Percentiles rank a stretch among this genome's conserved stretches.
Evolutionary conservation across 371 early-diverging fungal species (phyloP).

Genomic region (Coemansia sp.): DNA sequence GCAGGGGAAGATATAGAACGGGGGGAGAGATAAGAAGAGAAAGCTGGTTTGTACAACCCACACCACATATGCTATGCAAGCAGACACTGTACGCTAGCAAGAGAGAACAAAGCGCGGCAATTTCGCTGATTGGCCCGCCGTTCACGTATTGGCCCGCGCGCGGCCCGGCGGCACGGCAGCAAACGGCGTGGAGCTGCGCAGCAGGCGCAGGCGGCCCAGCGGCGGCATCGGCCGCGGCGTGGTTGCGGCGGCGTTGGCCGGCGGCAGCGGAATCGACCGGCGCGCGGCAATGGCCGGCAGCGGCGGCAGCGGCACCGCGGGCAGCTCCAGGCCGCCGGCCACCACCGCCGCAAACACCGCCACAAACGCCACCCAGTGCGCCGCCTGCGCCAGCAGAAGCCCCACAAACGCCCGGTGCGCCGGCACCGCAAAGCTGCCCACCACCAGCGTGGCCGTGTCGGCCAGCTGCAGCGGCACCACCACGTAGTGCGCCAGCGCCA

Average conservation of each 20-base stretch:
- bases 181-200: slow-evolving; percentile 31
- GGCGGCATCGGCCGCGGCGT: slow-evolving; percentile 27
- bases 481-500: not conserved
- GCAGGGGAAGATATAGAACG: not conserved
- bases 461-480: slow-evolving; percentile 33
- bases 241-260: slow-evolving; percentile 7
- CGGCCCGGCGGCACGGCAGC: slow-evolving; percentile 8
- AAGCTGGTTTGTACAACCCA: not conserved
- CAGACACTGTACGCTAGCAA: not conserved
- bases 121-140: slow-evolving; percentile 12
- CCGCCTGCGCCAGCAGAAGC: slow-evolving; percentile 38
- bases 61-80: not conserved
- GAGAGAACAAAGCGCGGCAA: slow-evolving; percentile 1
- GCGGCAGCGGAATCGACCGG: slow-evolving; percentile 41
- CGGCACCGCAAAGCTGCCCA: slow-evolving; percentile 33
- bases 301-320: slow-evolving; percentile 34
- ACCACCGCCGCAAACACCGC: slow-evolving; percentile 16
- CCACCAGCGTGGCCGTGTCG: slow-evolving; percentile 18
- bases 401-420: slow-evolving; percentile 34
- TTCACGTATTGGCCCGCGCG: not conserved
- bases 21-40: not conserved
- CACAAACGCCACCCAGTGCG: slow-evolving; percentile 39
- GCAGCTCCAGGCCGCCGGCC: slow-evolving; percentile 17
- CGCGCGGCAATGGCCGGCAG: slow-evolving; percentile 33
- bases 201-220: slow-evolving; percentile 31